A percentile compares a stretch with the other conserved stretches of the same genome.
Conservation (phyloP, 129 eudicot genomes). For the Flaveria linearis region DNA sequence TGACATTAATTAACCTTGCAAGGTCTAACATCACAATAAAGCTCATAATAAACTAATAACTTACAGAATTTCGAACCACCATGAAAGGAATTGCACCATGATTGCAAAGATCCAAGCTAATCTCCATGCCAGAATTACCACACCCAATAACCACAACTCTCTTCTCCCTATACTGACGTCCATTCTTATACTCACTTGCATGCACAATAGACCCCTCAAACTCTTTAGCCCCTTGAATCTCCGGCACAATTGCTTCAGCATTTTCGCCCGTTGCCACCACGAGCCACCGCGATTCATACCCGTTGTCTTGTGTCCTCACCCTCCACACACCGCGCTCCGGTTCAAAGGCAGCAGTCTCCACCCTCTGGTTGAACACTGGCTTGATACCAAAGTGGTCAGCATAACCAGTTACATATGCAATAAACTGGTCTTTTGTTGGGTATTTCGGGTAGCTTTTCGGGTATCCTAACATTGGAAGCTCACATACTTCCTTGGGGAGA, state of each 20-base stretch:
- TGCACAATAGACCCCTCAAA: slow-evolving; percentile 56
- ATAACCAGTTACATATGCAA: slow-evolving; percentile 62
- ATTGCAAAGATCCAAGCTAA: slow-evolving; percentile 71
- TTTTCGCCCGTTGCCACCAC: slow-evolving; percentile 82
- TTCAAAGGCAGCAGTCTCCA: slow-evolving; percentile 49
- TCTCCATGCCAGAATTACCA: slow-evolving; percentile 92
- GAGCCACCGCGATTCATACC: slow-evolving; percentile 56
- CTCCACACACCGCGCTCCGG: slow-evolving; percentile 48
- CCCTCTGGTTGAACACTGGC: slow-evolving; percentile 66
- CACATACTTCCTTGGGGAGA: slow-evolving; percentile 60
- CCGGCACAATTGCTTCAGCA: slow-evolving; percentile 65
- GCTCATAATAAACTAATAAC: slow-evolving; percentile 11
- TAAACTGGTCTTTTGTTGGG: slow-evolving; percentile 63
- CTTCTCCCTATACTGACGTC: slow-evolving; percentile 41
- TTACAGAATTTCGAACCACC: slow-evolving; percentile 75
- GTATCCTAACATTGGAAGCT: slow-evolving; percentile 64
- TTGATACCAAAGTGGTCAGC: slow-evolving; percentile 60
- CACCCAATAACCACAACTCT: slow-evolving; percentile 76
- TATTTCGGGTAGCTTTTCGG: slow-evolving; percentile 67
- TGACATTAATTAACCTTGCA: too few species aligned
- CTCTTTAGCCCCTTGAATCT: slow-evolving; percentile 49
- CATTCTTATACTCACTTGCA: slow-evolving; percentile 64
- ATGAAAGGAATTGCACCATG: slow-evolving; percentile 51
- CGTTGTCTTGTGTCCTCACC: slow-evolving; percentile 46
- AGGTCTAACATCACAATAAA: not conserved